Evolutionary conservation across 2,329 filamentous ascomycete species (phyloP).

Genomic region (Calonectria pseudoreteaudii): DNA sequence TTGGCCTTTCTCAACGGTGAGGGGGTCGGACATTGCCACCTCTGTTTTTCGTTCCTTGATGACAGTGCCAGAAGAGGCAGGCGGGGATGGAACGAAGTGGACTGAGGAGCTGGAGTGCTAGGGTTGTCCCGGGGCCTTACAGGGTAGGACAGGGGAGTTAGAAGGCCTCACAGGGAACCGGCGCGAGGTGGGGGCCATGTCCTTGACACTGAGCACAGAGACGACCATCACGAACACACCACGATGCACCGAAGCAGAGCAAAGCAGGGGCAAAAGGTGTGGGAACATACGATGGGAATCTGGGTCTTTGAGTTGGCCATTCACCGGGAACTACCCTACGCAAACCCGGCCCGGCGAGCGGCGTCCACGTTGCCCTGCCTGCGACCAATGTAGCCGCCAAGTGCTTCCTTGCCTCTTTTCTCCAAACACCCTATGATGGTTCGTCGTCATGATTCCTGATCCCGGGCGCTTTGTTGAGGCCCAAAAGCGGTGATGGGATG

Average conservation of each 20-base stretch:
- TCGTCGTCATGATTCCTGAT: conserved; percentile 11
- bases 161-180: conserved; percentile 35
- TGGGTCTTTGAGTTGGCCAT: conserved; percentile 22
- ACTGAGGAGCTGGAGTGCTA: conserved; percentile 27
- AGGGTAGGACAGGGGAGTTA: conserved; percentile 36
- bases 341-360: conserved; percentile 25
- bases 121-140: conserved; percentile 30
- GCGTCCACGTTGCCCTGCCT: conserved; percentile 16
- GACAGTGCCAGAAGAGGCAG: conserved; percentile 36
- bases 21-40: conserved; percentile 24
- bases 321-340: conserved; percentile 22
- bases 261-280: conserved; percentile 22
- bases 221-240: conserved; percentile 32
- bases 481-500: conserved; percentile 4
- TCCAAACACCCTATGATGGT: conserved; percentile 4
- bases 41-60: conserved; percentile 12
- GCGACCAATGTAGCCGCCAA: conserved; percentile 8
- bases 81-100: conserved; percentile 36
- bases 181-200: conserved; percentile 38
- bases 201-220: conserved; percentile 36
- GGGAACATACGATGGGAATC: conserved; percentile 39
- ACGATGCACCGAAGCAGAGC: conserved; percentile 27
- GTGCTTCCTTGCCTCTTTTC: conserved; percentile 14
- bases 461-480: conserved; percentile 18
- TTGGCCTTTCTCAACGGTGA: conserved; percentile 34